These are phyloP conservation scores for Sporothrix sp. DNA, from an alignment of 2,329 filamentous ascomycete species.

Conservation along the genomic window DNA sequence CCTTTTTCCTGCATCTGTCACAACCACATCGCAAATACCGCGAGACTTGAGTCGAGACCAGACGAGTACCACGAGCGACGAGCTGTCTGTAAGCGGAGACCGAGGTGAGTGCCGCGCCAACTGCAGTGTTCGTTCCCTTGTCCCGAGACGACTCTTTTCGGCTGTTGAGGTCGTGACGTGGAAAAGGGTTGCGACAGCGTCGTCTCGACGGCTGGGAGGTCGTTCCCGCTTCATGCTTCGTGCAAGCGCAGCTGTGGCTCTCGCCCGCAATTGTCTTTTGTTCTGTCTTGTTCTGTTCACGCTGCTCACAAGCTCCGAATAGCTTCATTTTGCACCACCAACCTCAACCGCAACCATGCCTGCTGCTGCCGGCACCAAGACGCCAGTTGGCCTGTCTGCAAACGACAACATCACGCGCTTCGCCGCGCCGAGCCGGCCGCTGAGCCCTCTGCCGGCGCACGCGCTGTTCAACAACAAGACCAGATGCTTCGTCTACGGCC, in stretches of 20 bases:
- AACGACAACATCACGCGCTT: conserved; percentile 99
- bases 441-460: conserved; percentile 80
- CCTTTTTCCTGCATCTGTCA: conserved; percentile 1
- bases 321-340: not conserved
- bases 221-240: not conserved
- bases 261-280: not conserved
- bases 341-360: conserved; percentile 36
- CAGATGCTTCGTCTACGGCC: conserved; percentile 98
- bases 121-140: too few relatives aligned
- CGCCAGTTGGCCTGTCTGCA: conserved; percentile 52
- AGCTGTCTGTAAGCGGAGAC: too few relatives aligned
- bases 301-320: conserved; percentile 2
- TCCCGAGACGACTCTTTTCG: too few relatives aligned
- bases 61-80: not conserved
- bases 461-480: conserved; percentile 99
- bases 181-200: not conserved
- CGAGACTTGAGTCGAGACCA: not conserved
- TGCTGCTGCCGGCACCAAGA: conserved; percentile 36
- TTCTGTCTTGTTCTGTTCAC: not conserved
- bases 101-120: too few relatives aligned
- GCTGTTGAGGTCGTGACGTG: not conserved
- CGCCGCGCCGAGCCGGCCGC: conserved; percentile 78
- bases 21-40: not conserved
- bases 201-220: not conserved
- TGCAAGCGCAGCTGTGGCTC: not conserved